These are phyloP conservation scores for Fusarium mexicanum DNA, from an alignment of 2,329 filamentous ascomycete genomes.

Conservation along the genomic window DNA sequence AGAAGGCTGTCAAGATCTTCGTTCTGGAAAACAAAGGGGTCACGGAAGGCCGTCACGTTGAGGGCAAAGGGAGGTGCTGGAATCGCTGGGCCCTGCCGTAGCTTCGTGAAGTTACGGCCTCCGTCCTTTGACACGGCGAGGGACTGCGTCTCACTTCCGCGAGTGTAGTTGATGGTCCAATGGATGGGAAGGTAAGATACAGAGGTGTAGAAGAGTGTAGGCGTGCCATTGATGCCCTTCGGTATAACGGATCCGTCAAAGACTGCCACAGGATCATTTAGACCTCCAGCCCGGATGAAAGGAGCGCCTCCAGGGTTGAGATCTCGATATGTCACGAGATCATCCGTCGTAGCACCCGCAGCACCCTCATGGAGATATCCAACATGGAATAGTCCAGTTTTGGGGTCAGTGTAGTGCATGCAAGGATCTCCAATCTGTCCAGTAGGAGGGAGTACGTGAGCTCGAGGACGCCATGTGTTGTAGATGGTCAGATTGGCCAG, in stretches of 20 bases:
- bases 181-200: conserved; percentile 56
- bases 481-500: conserved; percentile 49
- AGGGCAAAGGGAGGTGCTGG: conserved; percentile 32
- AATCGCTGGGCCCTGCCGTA: conserved; percentile 35
- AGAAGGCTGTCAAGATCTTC: conserved; percentile 27
- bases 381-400: conserved; percentile 55
- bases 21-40: conserved; percentile 39
- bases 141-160: conserved; percentile 57
- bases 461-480: conserved; percentile 48
- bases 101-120: conserved; percentile 38
- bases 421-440: conserved; percentile 56
- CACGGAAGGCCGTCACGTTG: conserved; percentile 40
- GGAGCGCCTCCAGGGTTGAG: conserved; percentile 51
- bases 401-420: conserved; percentile 57
- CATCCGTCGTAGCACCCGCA: conserved; percentile 52
- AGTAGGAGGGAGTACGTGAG: conserved; percentile 52
- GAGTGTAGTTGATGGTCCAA: conserved; percentile 57
- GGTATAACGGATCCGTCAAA: conserved; percentile 58
- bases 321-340: conserved; percentile 53
- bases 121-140: conserved; percentile 54
- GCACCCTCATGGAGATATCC: conserved; percentile 53
- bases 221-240: conserved; percentile 53
- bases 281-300: conserved; percentile 53
- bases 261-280: conserved; percentile 44
- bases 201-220: conserved; percentile 57